Base-by-base conservation (phyloP, 768 basidiomycete genomes). In the Scleroderma citrinum region DNA sequence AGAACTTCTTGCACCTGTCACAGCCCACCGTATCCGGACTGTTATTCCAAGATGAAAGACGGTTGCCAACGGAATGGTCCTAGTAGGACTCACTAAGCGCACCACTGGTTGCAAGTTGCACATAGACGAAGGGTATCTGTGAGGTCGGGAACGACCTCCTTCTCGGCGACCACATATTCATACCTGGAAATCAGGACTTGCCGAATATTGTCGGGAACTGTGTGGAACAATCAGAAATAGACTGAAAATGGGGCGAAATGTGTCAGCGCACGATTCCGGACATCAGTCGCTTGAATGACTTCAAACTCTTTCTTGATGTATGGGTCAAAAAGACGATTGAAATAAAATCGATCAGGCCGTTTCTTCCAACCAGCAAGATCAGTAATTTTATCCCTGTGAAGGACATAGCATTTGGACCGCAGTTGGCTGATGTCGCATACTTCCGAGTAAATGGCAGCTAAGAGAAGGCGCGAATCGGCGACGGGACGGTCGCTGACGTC, bases 301-400 rank as follows among this genome's bases (percentile, higher is more conserved):
- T 98, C 96, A 67, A 95, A 97, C 70, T 97, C 94, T 67, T 90
- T 89, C 74, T 95, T 93, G 70, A 97, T 91, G 69, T 95, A 97
- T 46, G 93, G 92, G 72, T 98, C 95, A 64, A 95, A 99, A 24
- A 97, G 76, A 60, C 88, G 84, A 59, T 83, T 84, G 76, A 93
- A 99, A 75, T 94, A 96, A 76, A 99, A 99, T 56, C 90, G 81
- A 69, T 99, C 95, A 2, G 89, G 86, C 38, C 84, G 78, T 67
- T 89, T 90, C 74, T 93, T 97, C 92, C 92, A 97, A 6, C 83
- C 85, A 61, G 88, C 81, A 32, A 96, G 73, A 71, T 97, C 90
- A 43, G 89, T 83, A 59, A 95, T 93, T 73, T 92, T 92, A 76
- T 97, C 93, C 66, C 91, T 80, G 70, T 98, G 94, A 50, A 86